phyloP scores from a whole-genome alignment of 306 rosid species.

The Sphenostylis stenocarpa region DNA sequence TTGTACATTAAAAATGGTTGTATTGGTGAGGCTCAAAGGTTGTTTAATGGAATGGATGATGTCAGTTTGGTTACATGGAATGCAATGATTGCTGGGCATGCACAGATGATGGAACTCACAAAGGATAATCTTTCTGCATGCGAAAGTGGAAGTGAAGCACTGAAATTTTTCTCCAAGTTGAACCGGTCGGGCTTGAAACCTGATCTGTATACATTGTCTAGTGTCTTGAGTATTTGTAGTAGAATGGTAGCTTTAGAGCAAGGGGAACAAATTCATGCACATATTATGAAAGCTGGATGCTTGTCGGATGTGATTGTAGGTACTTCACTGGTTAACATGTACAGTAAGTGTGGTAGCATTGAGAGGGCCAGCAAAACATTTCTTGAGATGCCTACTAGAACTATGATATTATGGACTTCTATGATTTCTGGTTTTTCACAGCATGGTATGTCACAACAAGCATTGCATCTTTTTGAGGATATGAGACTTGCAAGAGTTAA shows the following conservation, averaged over 20 bases:
- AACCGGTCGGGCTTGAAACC: conserved; percentile 64
- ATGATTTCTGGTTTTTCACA: conserved; percentile 81
- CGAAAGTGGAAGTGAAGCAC: conserved; percentile 69
- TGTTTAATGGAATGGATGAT: conserved; percentile 58
- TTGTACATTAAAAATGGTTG: conserved; percentile 74
- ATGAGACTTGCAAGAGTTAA: conserved; percentile 72
- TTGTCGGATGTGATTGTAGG: conserved; percentile 71
- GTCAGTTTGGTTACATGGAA: conserved; percentile 79
- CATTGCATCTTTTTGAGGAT: conserved; percentile 77
- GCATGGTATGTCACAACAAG: conserved; percentile 75
- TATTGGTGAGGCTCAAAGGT: conserved; percentile 58
- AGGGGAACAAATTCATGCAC: conserved; percentile 89
- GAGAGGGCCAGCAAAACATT: conserved; percentile 85
- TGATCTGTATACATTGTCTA: conserved; percentile 78
- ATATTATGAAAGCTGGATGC: conserved; percentile 67
- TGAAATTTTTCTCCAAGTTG: conserved; percentile 55
- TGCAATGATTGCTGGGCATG: conserved; percentile 83
- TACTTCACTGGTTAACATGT: conserved; percentile 75
- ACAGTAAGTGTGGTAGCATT: conserved; percentile 81
- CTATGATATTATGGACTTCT: conserved; percentile 89
- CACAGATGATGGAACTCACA: conserved; percentile 66
- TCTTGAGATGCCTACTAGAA: conserved; percentile 81
- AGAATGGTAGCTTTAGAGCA: conserved; percentile 68
- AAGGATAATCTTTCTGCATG: conserved; percentile 59
- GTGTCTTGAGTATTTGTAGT: conserved; percentile 73